These are phyloP conservation scores for Coemansia sp. DNA, from an alignment of 192 early-diverging fungal species.

Conservation along the genomic window DNA sequence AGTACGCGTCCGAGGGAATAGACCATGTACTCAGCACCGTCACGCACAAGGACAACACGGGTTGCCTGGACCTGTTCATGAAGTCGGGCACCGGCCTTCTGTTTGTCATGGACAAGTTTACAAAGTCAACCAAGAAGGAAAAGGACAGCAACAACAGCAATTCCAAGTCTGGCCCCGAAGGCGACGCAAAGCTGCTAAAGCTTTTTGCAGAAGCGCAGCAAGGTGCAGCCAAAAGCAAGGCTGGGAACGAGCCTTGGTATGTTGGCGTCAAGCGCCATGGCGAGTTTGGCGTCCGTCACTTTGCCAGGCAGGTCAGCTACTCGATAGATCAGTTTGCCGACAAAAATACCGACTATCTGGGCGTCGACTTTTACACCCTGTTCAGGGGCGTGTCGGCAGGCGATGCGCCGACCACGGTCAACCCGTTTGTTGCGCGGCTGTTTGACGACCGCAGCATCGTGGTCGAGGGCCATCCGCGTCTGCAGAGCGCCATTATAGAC, in stretches of 20 bases:
- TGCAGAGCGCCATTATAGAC: slow-evolving; percentile 73
- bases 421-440: slow-evolving; percentile 72
- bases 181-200: slow-evolving; percentile 36
- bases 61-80: slow-evolving; percentile 74
- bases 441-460: slow-evolving; percentile 72
- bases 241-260: slow-evolving; percentile 31
- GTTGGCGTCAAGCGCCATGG: slow-evolving; percentile 32
- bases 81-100: slow-evolving; percentile 73
- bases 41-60: slow-evolving; percentile 65
- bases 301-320: slow-evolving; percentile 68
- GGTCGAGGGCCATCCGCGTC: slow-evolving; percentile 80
- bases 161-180: slow-evolving; percentile 37
- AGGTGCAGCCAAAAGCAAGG: slow-evolving; percentile 22
- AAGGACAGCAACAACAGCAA: slow-evolving; percentile 19
- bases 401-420: slow-evolving; percentile 58
- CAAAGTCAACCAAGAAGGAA: slow-evolving; percentile 50
- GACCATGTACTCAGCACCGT: slow-evolving; percentile 57
- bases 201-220: slow-evolving; percentile 42
- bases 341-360: slow-evolving; percentile 74
- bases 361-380: slow-evolving; percentile 80
- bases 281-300: slow-evolving; percentile 82
- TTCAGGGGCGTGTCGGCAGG: slow-evolving; percentile 65
- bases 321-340: slow-evolving; percentile 63
- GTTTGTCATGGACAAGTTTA: slow-evolving; percentile 71
- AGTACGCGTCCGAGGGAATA: slow-evolving; percentile 66